Conservation (phyloP, 2,329 filamentous ascomycete genomes). For the Cryphonectria radicalis region DNA sequence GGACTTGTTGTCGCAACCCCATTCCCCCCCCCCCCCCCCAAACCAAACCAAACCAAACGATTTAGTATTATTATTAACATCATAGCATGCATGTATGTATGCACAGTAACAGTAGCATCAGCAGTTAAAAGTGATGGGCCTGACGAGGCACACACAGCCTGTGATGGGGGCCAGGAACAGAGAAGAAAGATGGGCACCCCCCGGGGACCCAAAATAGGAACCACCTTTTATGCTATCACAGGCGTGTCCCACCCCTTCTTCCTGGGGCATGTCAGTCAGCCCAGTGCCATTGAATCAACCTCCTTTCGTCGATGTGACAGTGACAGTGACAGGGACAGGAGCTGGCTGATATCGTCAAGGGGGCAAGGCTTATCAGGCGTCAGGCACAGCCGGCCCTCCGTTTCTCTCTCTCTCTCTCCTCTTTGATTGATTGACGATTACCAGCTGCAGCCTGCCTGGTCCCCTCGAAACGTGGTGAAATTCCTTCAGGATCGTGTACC, state of each 20-base stretch:
- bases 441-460: not conserved
- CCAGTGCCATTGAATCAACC: not conserved
- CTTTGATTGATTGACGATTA: not conserved
- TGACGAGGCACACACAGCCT: not conserved
- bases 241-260: not conserved
- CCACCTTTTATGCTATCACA: not conserved
- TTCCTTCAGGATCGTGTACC: conserved; percentile 2
- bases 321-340: not conserved
- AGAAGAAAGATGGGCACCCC: not conserved
- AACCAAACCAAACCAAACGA: no score
- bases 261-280: conserved; percentile 1
- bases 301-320: not conserved
- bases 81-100: not conserved
- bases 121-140: not conserved
- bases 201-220: conserved; percentile 10
- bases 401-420: no score
- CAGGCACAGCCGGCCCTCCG: not conserved
- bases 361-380: not conserved
- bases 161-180: conserved; percentile 3
- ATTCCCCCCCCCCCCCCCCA: no score
- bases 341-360: not conserved
- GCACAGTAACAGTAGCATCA: not conserved
- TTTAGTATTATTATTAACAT: no score
- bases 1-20: not conserved
- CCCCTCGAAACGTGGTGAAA: not conserved